Evolutionary conservation across 768 basidiomycete species (phyloP).

Genomic region (Termitomyces sp.): DNA sequence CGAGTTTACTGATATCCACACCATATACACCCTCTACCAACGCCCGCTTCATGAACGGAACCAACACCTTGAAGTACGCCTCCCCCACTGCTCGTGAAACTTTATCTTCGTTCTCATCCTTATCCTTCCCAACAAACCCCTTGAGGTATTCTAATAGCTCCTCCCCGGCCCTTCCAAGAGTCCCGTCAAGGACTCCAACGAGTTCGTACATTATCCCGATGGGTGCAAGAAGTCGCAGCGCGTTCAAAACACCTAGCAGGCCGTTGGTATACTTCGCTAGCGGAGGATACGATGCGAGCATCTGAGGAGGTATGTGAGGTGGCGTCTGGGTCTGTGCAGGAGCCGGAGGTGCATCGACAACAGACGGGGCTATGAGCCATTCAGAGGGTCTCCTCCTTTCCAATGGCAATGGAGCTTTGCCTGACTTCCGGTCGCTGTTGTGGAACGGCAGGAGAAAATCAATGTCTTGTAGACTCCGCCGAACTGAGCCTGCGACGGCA

Average conservation of each 20-base stretch:
- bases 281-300: conserved; percentile 69
- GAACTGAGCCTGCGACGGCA: conserved; percentile 57
- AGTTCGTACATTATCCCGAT: conserved; percentile 50
- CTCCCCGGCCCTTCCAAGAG: conserved; percentile 41
- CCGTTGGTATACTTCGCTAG: conserved; percentile 72
- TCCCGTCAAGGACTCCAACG: conserved; percentile 41
- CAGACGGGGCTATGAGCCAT: conserved; percentile 42
- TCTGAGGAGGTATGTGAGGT: conserved; percentile 64
- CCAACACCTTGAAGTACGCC: conserved; percentile 56
- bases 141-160: conserved; percentile 42
- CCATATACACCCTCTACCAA: conserved; percentile 76
- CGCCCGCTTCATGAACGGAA: conserved; percentile 69
- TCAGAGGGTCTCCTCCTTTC: conserved; percentile 33
- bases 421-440: not conserved
- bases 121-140: conserved; percentile 11
- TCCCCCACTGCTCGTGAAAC: conserved; percentile 43
- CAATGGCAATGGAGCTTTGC: not conserved
- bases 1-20: conserved; percentile 16
- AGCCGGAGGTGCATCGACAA: conserved; percentile 18
- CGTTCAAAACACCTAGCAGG: conserved; percentile 69
- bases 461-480: conserved; percentile 36
- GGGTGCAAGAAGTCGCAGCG: conserved; percentile 77
- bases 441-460: not conserved
- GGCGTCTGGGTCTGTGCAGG: conserved; percentile 24
- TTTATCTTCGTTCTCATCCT: conserved; percentile 20